A percentile compares a stretch with the other conserved stretches of the same genome.
phyloP scores from a whole-genome alignment of 2,329 filamentous ascomycete genomes.

The Aureobasidium sp. region DNA sequence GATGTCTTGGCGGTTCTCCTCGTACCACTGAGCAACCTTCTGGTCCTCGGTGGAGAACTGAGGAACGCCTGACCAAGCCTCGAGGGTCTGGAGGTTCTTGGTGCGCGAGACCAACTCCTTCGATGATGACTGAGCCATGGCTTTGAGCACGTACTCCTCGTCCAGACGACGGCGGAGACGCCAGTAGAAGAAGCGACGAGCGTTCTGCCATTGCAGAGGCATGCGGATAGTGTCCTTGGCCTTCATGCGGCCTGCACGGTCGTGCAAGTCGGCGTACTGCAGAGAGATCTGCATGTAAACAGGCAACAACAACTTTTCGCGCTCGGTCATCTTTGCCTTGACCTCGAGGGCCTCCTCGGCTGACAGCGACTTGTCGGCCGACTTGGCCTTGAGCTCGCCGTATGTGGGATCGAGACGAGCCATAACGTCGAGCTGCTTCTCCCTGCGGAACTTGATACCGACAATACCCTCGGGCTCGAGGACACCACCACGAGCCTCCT shows the following conservation, averaged over 20 bases:
- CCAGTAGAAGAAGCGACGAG: conserved; percentile 99
- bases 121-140: conserved; percentile 50
- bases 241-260: conserved; percentile 94
- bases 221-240: conserved; percentile 91
- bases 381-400: conserved; percentile 70
- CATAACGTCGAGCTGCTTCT: conserved; percentile 97
- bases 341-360: conserved; percentile 68
- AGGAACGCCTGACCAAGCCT: conserved; percentile 71
- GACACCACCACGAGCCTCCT: conserved; percentile 90
- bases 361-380: conserved; percentile 57
- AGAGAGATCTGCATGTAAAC: conserved; percentile 93
- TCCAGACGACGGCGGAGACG: conserved; percentile 92
- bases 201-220: conserved; percentile 74
- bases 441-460: conserved; percentile 96
- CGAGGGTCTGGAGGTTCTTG: conserved; percentile 61
- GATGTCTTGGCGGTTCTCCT: conserved; percentile 80
- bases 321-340: conserved; percentile 73
- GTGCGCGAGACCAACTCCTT: conserved; percentile 32
- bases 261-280: conserved; percentile 95
- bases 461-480: conserved; percentile 97
- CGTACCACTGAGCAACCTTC: conserved; percentile 88
- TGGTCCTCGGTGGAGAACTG: conserved; percentile 73
- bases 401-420: conserved; percentile 82
- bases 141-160: conserved; percentile 94
- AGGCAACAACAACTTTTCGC: conserved; percentile 82